phyloP scores from a whole-genome alignment of 177 flowering plant species.

The Vitis hybrid region DNA sequence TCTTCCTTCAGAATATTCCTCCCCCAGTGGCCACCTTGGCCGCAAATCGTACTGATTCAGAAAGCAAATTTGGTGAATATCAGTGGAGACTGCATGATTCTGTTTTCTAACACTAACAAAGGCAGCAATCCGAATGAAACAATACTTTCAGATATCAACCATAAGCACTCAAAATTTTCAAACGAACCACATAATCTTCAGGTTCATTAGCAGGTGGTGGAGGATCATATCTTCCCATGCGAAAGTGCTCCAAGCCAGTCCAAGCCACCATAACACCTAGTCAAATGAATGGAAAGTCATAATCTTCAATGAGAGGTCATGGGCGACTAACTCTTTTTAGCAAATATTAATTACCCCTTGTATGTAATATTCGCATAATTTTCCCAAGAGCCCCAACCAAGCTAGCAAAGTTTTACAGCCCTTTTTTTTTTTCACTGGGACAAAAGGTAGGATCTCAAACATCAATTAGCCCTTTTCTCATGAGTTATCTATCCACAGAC shows the following conservation, averaged over 20 bases:
- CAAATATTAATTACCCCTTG: no score
- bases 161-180: neutral
- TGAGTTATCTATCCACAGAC: no score
- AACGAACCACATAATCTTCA: slow-evolving; percentile 71
- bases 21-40: slow-evolving; percentile 98
- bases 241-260: slow-evolving; percentile 93
- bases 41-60: slow-evolving; percentile 72
- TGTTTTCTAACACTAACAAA: neutral
- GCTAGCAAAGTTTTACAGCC: no score
- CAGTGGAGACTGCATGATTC: neutral
- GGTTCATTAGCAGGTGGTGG: slow-evolving; percentile 85
- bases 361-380: no score
- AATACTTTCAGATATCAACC: neutral
- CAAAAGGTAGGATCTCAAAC: no score
- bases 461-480: no score
- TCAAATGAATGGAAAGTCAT: slow-evolving; percentile 11
- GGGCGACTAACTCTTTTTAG: neutral
- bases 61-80: neutral
- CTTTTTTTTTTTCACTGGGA: no score
- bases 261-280: slow-evolving; percentile 97
- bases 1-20: slow-evolving; percentile 77
- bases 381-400: no score
- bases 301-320: slow-evolving; percentile 7
- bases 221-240: slow-evolving; percentile 84
- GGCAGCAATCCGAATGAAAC: neutral